Percentiles rank a stretch among this genome's conserved stretches.
Evolutionary conservation across 768 basidiomycete species (phyloP).

Genomic region (Pleurotus platypus): DNA sequence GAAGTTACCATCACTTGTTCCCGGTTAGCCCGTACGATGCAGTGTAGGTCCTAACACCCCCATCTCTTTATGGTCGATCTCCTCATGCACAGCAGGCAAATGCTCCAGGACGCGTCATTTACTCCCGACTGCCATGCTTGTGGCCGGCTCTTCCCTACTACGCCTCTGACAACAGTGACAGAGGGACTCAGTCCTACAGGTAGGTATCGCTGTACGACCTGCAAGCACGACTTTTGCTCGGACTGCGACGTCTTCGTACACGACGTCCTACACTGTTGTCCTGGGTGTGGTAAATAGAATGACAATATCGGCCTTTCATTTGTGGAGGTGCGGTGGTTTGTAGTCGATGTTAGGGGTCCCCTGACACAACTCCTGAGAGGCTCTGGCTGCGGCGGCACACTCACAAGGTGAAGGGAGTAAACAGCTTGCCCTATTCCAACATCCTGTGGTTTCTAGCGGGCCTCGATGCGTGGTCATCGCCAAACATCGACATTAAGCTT

Average conservation of each 20-base stretch:
- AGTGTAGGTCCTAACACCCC: constrained; percentile 54
- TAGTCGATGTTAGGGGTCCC: too few relatives aligned
- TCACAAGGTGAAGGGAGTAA: too few relatives aligned
- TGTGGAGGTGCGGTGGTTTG: too few relatives aligned
- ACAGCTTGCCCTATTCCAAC: too few relatives aligned
- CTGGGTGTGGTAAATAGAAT: constrained; percentile 63
- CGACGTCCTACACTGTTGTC: constrained; percentile 93
- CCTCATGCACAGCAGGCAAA: constrained; percentile 24
- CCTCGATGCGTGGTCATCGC: too few relatives aligned
- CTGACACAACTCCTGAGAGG: too few relatives aligned
- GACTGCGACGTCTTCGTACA: constrained; percentile 98
- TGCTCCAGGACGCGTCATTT: constrained; percentile 32
- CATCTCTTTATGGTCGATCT: constrained; percentile 1
- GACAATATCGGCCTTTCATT: too few relatives aligned
- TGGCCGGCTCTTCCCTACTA: constrained; percentile 60
- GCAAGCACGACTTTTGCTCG: constrained; percentile 82
- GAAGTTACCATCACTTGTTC: constrained; percentile 94
- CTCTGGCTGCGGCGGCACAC: too few relatives aligned
- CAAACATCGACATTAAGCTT: too few relatives aligned
- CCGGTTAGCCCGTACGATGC: constrained; percentile 84
- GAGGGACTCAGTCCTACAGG: constrained; percentile 83
- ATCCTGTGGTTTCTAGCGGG: too few relatives aligned
- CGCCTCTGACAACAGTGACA: constrained; percentile 29
- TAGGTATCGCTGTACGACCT: constrained; percentile 87
- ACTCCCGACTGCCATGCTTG: constrained; percentile 72